phyloP scores from a whole-genome alignment of 2,329 filamentous ascomycete genomes.

The Penicillium thymicola region DNA sequence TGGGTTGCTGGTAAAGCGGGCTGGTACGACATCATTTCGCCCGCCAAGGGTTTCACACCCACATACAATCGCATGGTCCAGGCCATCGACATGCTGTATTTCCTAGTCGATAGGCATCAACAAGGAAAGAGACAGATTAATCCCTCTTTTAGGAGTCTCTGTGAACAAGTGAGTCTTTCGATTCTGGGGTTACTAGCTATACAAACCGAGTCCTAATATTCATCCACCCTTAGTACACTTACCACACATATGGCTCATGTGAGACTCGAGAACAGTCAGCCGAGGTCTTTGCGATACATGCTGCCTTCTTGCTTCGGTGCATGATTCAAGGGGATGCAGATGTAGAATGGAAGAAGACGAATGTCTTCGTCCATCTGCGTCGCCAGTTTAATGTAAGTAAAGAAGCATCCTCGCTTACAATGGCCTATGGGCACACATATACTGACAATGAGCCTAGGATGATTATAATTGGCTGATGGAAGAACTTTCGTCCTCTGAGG shows the following conservation, averaged over 20 bases:
- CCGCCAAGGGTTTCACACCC: slow-evolving; percentile 51
- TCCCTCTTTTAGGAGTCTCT: slow-evolving; percentile 38
- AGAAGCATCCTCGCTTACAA: neutral
- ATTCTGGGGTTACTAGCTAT: neutral
- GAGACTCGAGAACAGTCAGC: slow-evolving; percentile 47
- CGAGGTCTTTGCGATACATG: slow-evolving; percentile 46
- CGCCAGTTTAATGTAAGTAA: slow-evolving; percentile 41
- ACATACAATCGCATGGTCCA: slow-evolving; percentile 57
- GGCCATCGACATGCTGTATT: slow-evolving; percentile 59
- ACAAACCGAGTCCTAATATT: neutral
- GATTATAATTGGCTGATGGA: slow-evolving; percentile 33
- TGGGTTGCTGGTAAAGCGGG: slow-evolving; percentile 62
- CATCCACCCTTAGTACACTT: slow-evolving; percentile 35
- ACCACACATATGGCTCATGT: slow-evolving; percentile 41
- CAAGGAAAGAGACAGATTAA: slow-evolving; percentile 37
- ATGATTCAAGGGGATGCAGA: slow-evolving; percentile 48
- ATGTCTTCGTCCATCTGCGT: slow-evolving; percentile 44
- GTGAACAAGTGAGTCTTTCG: slow-evolving; percentile 36
- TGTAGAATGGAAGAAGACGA: slow-evolving; percentile 45
- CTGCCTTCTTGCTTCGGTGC: slow-evolving; percentile 45
- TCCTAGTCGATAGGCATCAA: slow-evolving; percentile 57
- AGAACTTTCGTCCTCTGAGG: slow-evolving; percentile 22
- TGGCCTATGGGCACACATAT: neutral
- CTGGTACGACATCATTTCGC: slow-evolving; percentile 57
- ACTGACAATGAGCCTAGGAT: slow-evolving; percentile 24